Base-by-base conservation (phyloP, 495 filamentous ascomycete genomes). In the Lasiosphaeria hispida region DNA sequence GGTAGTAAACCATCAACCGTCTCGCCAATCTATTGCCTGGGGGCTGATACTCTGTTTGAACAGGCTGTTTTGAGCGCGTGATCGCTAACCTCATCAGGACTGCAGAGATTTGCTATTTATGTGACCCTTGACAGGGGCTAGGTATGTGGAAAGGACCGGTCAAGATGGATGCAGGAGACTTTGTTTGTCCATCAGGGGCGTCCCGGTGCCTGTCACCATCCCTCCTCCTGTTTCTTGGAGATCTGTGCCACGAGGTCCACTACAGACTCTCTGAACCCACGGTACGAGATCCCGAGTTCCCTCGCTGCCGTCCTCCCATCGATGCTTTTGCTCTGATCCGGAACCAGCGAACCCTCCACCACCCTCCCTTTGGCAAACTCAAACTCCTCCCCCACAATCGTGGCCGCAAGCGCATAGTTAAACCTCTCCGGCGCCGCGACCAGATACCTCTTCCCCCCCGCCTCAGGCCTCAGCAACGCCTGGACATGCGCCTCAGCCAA, bases 401-500 rank as follows among this genome's bases (percentile, higher is more conserved):
- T 63, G 7, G 69, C 70, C 2, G 69, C 74, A 33, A 69, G 57
- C 6, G 56, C 67, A 59, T 80, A 80, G 1, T 72, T 72, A 53
- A 75, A 80, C 7, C 63, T 61, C 60, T 78, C 71, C 11, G 67
- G 62, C 3, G 65, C 56, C 10, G 68, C 67, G 48, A 69, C 57
- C 5, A 71, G 57, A 54, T 67, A 78, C 17, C 76, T 57, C 66
- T 69, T 72, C 0, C 72, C 74, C 4, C 71, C 71, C 0, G 63
- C 73, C 34, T 67, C 72, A 0, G 61, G 59, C 11, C 42, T 52
- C 52, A 73, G 37, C 13, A 74, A 53, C 0, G 77, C 76, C 33
- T 71, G 62, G 36, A 78, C 69, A 68, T 80, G 76, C 10, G 72
- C 75, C 23, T 56, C 57, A 0, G 75, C 77, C 6, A 79, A 58